Evolutionary conservation across 2,329 filamentous ascomycete genomes (phyloP).

Genomic region (Xylogone sp.): DNA sequence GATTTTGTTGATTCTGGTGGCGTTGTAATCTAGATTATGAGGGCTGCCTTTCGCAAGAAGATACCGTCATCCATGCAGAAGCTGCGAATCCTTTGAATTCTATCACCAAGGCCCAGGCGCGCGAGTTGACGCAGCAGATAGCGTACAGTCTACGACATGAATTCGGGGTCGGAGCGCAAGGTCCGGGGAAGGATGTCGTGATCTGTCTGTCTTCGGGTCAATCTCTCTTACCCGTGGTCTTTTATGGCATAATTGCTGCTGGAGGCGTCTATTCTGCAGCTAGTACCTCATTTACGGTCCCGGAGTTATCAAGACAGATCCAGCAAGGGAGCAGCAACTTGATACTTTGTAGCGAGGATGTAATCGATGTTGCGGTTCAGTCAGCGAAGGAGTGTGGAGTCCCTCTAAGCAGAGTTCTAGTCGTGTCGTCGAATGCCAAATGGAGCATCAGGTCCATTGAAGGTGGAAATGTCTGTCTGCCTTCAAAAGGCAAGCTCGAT

Average conservation of each 20-base stretch:
- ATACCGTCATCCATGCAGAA: constrained; percentile 52
- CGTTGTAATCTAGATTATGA: constrained; percentile 31
- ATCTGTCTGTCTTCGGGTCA: constrained; percentile 55
- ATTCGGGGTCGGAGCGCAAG: constrained; percentile 47
- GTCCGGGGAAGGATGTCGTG: constrained; percentile 48
- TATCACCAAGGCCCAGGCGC: constrained; percentile 49
- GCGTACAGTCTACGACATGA: constrained; percentile 51
- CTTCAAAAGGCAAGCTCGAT: constrained; percentile 35
- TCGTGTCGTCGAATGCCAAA: constrained; percentile 39
- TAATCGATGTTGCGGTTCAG: constrained; percentile 41
- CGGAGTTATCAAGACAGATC: constrained; percentile 47
- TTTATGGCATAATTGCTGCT: constrained; percentile 54
- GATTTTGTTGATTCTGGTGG: no score
- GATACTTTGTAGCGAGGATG: constrained; percentile 43
- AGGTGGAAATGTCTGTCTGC: constrained; percentile 24
- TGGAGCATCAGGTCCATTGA: constrained; percentile 30
- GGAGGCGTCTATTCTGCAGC: constrained; percentile 57
- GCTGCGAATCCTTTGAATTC: constrained; percentile 49
- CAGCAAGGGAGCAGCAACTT: constrained; percentile 36
- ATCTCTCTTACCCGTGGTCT: constrained; percentile 47
- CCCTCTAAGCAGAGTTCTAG: constrained; percentile 41
- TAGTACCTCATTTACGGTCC: constrained; percentile 43
- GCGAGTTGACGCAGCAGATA: constrained; percentile 45
- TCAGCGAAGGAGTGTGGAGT: constrained; percentile 47
- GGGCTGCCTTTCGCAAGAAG: constrained; percentile 33